These are phyloP conservation scores for Clitopilus passeckerianus DNA, from an alignment of 768 basidiomycete genomes.

Conservation along the genomic window DNA sequence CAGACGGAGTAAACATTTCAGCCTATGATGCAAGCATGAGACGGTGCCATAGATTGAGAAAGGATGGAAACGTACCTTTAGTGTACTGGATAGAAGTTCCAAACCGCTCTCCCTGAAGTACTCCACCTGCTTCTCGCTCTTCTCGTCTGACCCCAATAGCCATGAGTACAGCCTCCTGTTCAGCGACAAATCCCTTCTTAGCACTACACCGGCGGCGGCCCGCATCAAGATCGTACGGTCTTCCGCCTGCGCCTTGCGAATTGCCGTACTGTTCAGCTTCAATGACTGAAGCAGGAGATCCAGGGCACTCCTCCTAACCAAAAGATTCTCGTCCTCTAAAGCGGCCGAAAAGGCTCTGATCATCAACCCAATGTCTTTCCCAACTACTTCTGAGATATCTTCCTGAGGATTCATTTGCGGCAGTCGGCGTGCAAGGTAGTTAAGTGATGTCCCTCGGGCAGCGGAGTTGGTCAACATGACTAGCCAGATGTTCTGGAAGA, in stretches of 20 bases:
- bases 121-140: constrained; percentile 64
- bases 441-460: constrained; percentile 81
- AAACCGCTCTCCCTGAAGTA: constrained; percentile 70
- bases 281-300: constrained; percentile 81
- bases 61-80: constrained; percentile 44
- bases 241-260: constrained; percentile 62
- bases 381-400: constrained; percentile 71
- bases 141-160: constrained; percentile 83
- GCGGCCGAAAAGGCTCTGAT: constrained; percentile 88
- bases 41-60: not conserved
- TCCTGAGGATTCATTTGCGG: constrained; percentile 67
- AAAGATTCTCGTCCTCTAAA: constrained; percentile 88
- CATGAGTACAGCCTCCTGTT: constrained; percentile 92
- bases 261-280: constrained; percentile 64
- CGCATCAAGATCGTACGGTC: constrained; percentile 85
- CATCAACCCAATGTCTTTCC: constrained; percentile 88
- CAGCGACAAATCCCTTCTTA: constrained; percentile 88
- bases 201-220: constrained; percentile 81
- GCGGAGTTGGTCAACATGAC: constrained; percentile 87
- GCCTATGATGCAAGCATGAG: constrained; percentile 34
- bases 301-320: constrained; percentile 82
- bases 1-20: constrained; percentile 72
- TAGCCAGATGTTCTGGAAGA: constrained; percentile 94
- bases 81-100: constrained; percentile 62
- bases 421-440: constrained; percentile 78